These are phyloP conservation scores for Talaromyces sp. DNA, from an alignment of 2,329 filamentous ascomycete genomes.

Conservation along the genomic window DNA sequence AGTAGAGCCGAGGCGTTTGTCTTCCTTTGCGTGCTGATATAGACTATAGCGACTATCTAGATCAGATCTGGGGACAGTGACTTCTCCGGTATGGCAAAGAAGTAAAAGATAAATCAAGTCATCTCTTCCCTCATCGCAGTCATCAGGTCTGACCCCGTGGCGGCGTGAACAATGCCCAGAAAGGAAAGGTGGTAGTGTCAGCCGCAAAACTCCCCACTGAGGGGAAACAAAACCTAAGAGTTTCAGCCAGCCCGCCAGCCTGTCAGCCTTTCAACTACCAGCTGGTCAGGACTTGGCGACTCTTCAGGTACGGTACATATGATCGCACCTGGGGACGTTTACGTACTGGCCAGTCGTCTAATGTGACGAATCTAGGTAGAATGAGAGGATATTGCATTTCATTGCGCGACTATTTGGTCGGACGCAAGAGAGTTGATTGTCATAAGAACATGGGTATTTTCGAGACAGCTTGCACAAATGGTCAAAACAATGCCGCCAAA, in stretches of 20 bases:
- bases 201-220: constrained; percentile 7
- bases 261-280: neutral
- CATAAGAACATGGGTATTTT: constrained; percentile 19
- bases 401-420: neutral
- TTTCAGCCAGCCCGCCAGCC: neutral
- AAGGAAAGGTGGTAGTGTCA: constrained; percentile 11
- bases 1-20: neutral
- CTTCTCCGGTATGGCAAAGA: neutral
- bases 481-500: constrained; percentile 23
- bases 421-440: constrained; percentile 2
- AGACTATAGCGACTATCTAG: neutral
- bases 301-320: neutral
- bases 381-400: neutral
- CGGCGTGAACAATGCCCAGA: neutral
- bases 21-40: neutral
- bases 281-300: neutral
- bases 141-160: constrained; percentile 11
- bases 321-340: neutral
- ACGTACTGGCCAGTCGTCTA: neutral
- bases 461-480: constrained; percentile 10
- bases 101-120: neutral
- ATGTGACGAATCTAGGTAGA: neutral
- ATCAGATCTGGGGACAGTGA: neutral
- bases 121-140: neutral
- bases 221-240: neutral